Evolutionary conservation across 192 early-diverging fungal genomes (phyloP).

Genomic region (Umbelopsis sp.): DNA sequence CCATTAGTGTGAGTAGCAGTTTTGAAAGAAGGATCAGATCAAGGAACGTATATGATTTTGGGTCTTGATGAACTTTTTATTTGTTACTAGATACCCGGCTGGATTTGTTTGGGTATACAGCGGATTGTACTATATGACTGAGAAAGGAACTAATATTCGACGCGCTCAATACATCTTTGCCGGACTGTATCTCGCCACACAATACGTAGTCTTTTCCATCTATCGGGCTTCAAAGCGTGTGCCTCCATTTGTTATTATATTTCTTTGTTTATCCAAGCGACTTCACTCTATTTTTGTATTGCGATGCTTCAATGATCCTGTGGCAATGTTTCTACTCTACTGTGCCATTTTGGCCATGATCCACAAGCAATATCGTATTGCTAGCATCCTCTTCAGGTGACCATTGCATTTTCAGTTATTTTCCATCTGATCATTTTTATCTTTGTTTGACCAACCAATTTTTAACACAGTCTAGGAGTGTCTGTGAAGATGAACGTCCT

Average conservation of each 20-base stretch:
- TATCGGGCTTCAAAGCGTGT: conserved; percentile 60
- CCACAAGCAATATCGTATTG: conserved; percentile 45
- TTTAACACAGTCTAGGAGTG: conserved; percentile 64
- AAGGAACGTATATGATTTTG: no score
- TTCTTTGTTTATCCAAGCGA: conserved; percentile 77
- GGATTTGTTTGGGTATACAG: conserved; percentile 92
- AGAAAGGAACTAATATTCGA: conserved; percentile 65
- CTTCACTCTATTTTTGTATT: conserved; percentile 93
- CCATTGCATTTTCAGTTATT: background rate
- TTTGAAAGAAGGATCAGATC: no score
- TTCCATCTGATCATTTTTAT: background rate
- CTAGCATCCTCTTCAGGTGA: conserved; percentile 71
- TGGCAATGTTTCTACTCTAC: conserved; percentile 88
- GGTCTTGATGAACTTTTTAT: background rate
- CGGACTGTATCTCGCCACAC: conserved; percentile 69
- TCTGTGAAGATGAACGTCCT: conserved; percentile 97
- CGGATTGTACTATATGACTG: conserved; percentile 67
- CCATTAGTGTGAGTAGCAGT: conserved; percentile 76
- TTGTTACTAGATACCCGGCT: conserved; percentile 75
- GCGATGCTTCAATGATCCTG: conserved; percentile 90
- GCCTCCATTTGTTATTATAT: conserved; percentile 63
- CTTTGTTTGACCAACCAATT: no score
- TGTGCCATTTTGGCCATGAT: conserved; percentile 65
- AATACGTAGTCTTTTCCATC: conserved; percentile 65
- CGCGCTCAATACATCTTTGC: conserved; percentile 86